Conservation (phyloP, 106 monocot species). For the Dactylorhiza incarnata region DNA sequence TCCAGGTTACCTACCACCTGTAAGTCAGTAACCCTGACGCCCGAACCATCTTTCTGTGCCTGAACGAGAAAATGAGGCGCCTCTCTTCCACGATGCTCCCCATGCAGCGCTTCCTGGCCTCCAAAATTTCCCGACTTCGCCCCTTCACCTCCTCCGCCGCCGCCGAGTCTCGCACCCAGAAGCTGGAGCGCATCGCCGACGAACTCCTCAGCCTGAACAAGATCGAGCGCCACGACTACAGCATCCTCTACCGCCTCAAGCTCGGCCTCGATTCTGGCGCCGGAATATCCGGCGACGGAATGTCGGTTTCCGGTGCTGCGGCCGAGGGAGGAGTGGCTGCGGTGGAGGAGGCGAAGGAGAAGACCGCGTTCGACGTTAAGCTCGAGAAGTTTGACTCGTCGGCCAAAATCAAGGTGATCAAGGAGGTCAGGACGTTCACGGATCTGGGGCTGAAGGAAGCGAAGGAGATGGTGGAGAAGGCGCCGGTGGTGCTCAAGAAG, state of each 20-base stretch:
- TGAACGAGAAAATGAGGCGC: background rate
- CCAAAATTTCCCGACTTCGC: background rate
- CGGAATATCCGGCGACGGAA: constrained; percentile 4
- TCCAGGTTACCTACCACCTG: too few species aligned
- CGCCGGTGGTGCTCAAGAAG: constrained; percentile 74
- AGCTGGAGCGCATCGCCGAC: constrained; percentile 79
- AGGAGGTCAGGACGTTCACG: constrained; percentile 84
- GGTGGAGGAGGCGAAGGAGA: constrained; percentile 48
- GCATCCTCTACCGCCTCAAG: constrained; percentile 74
- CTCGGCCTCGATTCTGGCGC: constrained; percentile 55
- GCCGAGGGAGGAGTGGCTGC: constrained; percentile 12
- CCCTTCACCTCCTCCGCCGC: constrained; percentile 14
- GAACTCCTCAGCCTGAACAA: constrained; percentile 64
- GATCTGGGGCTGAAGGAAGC: constrained; percentile 92
- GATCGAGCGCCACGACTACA: constrained; percentile 71
- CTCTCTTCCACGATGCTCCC: background rate
- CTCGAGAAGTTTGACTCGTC: constrained; percentile 83
- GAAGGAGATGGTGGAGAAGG: constrained; percentile 93
- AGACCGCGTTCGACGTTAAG: constrained; percentile 85
- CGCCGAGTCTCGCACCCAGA: constrained; percentile 33
- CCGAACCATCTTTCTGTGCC: too few species aligned
- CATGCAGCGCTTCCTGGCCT: constrained; percentile 19
- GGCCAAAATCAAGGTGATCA: constrained; percentile 89
- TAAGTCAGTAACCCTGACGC: too few species aligned
- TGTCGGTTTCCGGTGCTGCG: background rate